Evolutionary conservation across 805 yeast species (phyloP).

Genomic region (Wickerhamiella spandovensis): DNA sequence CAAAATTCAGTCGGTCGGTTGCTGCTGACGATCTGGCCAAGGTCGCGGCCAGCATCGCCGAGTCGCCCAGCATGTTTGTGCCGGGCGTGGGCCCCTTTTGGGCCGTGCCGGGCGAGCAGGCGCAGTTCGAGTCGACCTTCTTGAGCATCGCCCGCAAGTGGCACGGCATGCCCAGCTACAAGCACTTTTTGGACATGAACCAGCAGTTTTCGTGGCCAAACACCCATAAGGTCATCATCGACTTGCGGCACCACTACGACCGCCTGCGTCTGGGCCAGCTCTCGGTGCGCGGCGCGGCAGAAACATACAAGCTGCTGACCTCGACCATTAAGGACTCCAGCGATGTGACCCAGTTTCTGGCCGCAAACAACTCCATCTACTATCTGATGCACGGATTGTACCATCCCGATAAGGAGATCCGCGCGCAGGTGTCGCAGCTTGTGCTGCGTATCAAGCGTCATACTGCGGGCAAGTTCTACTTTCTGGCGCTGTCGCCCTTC

Average conservation of each 20-base stretch:
- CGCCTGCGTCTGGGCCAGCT: constrained; percentile 17
- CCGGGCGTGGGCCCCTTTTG: constrained; percentile 24
- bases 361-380: constrained; percentile 18
- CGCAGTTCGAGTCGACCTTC: constrained; percentile 16
- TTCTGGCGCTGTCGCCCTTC: constrained; percentile 9
- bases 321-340: constrained; percentile 17
- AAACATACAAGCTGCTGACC: constrained; percentile 16
- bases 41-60: constrained; percentile 1
- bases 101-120: constrained; percentile 17
- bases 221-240: constrained; percentile 18
- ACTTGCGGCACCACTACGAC: constrained; percentile 21
- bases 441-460: constrained; percentile 19
- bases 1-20: constrained; percentile 2
- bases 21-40: constrained; percentile 5
- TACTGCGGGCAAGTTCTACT: constrained; percentile 20
- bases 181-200: constrained; percentile 9
- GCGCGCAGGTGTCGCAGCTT: constrained; percentile 16
- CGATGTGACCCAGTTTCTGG: constrained; percentile 20
- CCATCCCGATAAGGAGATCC: constrained; percentile 19
- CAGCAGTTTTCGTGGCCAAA: constrained; percentile 10
- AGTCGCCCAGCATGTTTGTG: constrained; percentile 5
- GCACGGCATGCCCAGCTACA: constrained; percentile 19
- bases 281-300: constrained; percentile 17
- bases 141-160: constrained; percentile 22
- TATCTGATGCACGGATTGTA: constrained; percentile 21